These are phyloP conservation scores for Xerocomellus amylosporus DNA, from an alignment of 768 basidiomycete genomes.

Conservation along the genomic window DNA sequence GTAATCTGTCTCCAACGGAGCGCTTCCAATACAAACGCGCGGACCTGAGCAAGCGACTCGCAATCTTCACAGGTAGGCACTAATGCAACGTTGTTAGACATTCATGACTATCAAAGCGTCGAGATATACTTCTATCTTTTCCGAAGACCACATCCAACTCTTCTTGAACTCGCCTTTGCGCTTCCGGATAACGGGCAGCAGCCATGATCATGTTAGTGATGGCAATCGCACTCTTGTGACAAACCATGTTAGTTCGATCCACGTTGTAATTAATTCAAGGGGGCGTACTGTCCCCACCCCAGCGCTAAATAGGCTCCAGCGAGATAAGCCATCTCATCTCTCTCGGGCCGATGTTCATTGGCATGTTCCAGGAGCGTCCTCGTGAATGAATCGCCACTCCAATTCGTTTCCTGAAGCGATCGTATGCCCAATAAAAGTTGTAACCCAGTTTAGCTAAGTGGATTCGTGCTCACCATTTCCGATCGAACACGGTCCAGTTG, in stretches of 20 bases:
- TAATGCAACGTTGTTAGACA: slow-evolving; percentile 1
- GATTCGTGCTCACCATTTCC: slow-evolving; percentile 36
- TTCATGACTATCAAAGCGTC: neutral
- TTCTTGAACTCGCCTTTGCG: slow-evolving; percentile 48
- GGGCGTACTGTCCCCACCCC: slow-evolving; percentile 48
- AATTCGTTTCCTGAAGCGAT: slow-evolving; percentile 6
- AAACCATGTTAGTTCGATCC: neutral
- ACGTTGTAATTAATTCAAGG: neutral
- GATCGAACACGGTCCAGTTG: slow-evolving; percentile 45
- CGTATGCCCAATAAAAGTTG: neutral
- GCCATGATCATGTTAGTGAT: slow-evolving; percentile 54
- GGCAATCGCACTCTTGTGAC: slow-evolving; percentile 41
- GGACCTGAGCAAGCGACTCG: slow-evolving; percentile 32
- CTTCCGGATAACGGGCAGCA: slow-evolving; percentile 49
- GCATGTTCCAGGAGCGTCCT: slow-evolving; percentile 51
- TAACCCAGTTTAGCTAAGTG: too few relatives aligned
- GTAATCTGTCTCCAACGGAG: slow-evolving; percentile 36
- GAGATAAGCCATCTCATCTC: slow-evolving; percentile 55
- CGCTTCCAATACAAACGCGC: slow-evolving; percentile 36
- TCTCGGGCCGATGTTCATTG: slow-evolving; percentile 43
- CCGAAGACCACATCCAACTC: slow-evolving; percentile 55
- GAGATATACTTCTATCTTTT: slow-evolving; percentile 23
- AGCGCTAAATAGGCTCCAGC: slow-evolving; percentile 58
- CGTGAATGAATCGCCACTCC: slow-evolving; percentile 38
- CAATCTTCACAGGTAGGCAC: slow-evolving; percentile 37